Evolutionary conservation across 306 rosid genomes (phyloP), one percentile per base, ranked within the genome.

Genomic region (Citrullus colocynthis): DNA sequence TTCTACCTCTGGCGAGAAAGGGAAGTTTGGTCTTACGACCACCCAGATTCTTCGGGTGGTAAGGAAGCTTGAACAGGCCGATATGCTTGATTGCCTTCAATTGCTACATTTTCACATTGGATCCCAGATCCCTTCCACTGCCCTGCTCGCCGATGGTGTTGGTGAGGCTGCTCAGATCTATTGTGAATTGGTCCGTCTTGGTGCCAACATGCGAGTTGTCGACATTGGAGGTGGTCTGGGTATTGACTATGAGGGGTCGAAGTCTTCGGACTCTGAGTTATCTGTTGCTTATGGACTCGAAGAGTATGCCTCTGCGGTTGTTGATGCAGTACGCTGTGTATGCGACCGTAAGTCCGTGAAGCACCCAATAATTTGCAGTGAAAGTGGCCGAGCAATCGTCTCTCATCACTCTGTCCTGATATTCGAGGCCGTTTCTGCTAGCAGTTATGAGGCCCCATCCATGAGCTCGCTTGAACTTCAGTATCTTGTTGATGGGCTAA

Each of bases 141-240:
- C 88, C 48, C 80, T 89, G 84, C 89, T 94, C 5, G 78, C 91
- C 0, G 97, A 90, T 39, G 91, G 96, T 0, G 94, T 94, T 0
- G 80, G 87, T 12, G 98, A 91, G 81, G 98, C 98, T 4, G 89
- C 97, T 18, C 98, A 94, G 89, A 86, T 94, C 73, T 94, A 89
- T n/a, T 91, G 97, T 41, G 98, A 94, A 52, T 78, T 94, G 81
- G 90, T 88, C 73, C 96, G 95, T 8, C 88, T 94, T 4, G 98
- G 98, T 6, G 97, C 97, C 6, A 62, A 85, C 8, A 91, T 94
- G 98, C 81, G 79, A 36, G 91, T 94, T 18, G 69, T 94, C 0
- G 98, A 94, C 76, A 88, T 91, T 66, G 97, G 98, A 78, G 98
- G 97, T 41, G 98, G 98, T 36, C 67, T 94, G 60, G 97, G 98